Conservation (phyloP, 116 monocot genomes). For the Papilionanthe hybrid region DNA sequence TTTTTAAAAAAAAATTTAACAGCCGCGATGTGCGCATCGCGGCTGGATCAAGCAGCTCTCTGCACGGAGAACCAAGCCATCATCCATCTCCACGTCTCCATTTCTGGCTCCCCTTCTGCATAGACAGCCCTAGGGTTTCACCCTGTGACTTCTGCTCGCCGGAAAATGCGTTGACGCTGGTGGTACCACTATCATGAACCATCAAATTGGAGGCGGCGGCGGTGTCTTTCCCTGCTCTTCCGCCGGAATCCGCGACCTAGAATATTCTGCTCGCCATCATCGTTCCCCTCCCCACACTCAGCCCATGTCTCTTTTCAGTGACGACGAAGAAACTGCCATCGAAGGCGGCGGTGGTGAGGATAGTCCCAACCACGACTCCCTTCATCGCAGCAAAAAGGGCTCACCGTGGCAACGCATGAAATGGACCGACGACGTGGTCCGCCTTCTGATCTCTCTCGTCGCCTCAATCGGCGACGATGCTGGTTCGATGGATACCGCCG, state of each 20-base stretch:
- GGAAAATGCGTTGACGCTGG: background rate
- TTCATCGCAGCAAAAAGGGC: constrained; percentile 14
- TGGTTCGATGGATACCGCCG: background rate
- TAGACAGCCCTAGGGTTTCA: background rate
- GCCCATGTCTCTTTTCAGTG: constrained; percentile 14
- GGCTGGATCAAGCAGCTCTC: no score
- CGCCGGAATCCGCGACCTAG: background rate
- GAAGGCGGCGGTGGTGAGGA: background rate
- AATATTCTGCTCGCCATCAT: background rate
- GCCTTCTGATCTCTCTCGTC: constrained; percentile 51
- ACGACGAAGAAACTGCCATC: background rate
- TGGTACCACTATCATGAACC: background rate
- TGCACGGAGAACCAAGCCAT: no score
- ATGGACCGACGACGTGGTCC: constrained; percentile 68
- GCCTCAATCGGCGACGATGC: constrained; percentile 39
- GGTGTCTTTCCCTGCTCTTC: background rate
- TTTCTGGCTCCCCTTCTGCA: background rate
- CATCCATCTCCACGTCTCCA: background rate
- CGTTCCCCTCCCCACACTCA: background rate
- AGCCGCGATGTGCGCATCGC: no score
- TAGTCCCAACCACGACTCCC: background rate
- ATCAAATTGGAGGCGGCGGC: background rate
- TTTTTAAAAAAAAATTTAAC: no score
- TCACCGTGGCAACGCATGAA: constrained; percentile 69
- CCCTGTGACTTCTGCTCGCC: background rate